Conservation (phyloP, 352 stramenopile species). For the Phytopythium vexans region DNA sequence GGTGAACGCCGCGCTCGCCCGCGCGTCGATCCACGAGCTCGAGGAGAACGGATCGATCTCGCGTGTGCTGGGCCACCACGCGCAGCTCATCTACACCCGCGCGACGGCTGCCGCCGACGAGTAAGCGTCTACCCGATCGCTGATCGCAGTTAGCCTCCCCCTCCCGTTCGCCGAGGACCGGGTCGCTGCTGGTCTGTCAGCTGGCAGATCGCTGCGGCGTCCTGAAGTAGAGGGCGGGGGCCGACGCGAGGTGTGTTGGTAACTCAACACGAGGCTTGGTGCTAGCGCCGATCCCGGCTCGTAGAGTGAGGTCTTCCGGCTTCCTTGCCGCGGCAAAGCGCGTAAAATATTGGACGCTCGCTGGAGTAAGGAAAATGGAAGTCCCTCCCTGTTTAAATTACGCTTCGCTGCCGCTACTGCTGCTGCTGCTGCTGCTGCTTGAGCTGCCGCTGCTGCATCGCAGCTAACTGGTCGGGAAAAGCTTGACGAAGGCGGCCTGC, state of each 20-base stretch:
- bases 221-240: no score
- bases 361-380: constrained; percentile 22
- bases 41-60: constrained; percentile 96
- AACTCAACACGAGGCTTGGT: no score
- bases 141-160: background rate
- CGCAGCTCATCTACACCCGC: constrained; percentile 99
- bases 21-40: constrained; percentile 95
- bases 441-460: background rate
- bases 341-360: background rate
- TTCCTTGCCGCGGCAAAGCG: constrained; percentile 17
- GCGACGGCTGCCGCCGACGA: constrained; percentile 80
- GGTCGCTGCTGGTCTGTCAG: no score
- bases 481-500: constrained; percentile 28
- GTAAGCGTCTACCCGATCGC: constrained; percentile 17
- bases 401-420: constrained; percentile 6
- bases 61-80: constrained; percentile 93
- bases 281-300: constrained; percentile 16
- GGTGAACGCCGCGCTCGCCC: constrained; percentile 97
- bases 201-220: no score
- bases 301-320: constrained; percentile 31
- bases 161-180: background rate
- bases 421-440: constrained; percentile 9
- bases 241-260: no score
- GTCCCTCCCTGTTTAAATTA: constrained; percentile 68
- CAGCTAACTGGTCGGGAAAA: constrained; percentile 16